A percentile compares a stretch with the other conserved stretches of the same genome.
phyloP scores from a whole-genome alignment of 352 stramenopile genomes.

The Pythium plurisporium region DNA sequence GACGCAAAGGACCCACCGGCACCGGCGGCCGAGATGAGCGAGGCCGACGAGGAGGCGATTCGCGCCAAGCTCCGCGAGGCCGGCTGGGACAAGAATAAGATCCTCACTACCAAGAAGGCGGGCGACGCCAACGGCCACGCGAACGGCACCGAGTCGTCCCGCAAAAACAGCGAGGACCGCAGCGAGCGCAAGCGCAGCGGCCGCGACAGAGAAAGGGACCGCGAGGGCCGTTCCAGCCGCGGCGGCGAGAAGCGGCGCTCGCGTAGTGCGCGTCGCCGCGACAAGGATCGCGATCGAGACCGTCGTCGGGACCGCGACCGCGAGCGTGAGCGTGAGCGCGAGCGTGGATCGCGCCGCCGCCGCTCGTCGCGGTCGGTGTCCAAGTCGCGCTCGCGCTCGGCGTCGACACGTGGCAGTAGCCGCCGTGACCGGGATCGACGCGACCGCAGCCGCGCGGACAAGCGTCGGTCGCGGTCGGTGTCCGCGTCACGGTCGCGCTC shows the following conservation, averaged over 20 bases:
- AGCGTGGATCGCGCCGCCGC: conserved; percentile 22
- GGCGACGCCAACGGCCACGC: neutral
- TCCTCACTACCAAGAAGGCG: conserved; percentile 17
- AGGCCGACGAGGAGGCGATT: conserved; percentile 61
- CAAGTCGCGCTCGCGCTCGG: conserved; percentile 31
- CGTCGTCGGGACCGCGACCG: conserved; percentile 29
- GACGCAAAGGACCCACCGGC: no score
- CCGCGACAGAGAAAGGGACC: conserved; percentile 8
- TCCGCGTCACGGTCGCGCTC: conserved; percentile 23
- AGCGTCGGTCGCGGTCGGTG: conserved; percentile 16
- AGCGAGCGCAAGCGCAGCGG: conserved; percentile 22
- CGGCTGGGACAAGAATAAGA: conserved; percentile 59
- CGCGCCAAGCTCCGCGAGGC: conserved; percentile 66
- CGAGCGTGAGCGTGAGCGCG: conserved; percentile 32
- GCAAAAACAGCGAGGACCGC: conserved; percentile 11
- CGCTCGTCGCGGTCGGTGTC: conserved; percentile 32
- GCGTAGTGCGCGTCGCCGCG: conserved; percentile 19
- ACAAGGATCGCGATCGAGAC: conserved; percentile 15
- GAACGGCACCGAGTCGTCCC: conserved; percentile 3
- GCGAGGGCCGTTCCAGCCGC: conserved; percentile 9
- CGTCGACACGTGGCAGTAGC: conserved; percentile 18
- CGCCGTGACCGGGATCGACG: conserved; percentile 9
- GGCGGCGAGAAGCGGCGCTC: conserved; percentile 22
- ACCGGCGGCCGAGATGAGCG: conserved; percentile 21
- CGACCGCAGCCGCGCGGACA: conserved; percentile 18